Evolutionary conservation across 2,329 filamentous ascomycete genomes (phyloP), one percentile per base, ranked within the genome.

Genomic region (Paracoccidioides lutzii): DNA sequence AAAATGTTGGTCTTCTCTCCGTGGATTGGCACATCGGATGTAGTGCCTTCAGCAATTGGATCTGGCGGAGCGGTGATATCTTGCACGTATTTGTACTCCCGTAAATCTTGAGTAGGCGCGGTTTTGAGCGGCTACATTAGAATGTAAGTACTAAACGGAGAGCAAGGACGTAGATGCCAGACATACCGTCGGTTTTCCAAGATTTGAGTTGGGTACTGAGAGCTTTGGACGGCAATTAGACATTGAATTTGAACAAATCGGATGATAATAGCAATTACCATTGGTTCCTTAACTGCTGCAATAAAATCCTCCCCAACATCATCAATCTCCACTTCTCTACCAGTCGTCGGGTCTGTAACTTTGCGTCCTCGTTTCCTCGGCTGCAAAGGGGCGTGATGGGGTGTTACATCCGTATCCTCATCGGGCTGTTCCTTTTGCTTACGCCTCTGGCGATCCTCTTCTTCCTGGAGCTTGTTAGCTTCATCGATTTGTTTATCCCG

Each of bases 1-100:
- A 96, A 79, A 15, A 97, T 84, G 59, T 95, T 96, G 3, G 93
- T 97, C 78, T 93, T 96, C 68, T 97, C 91, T 64, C 90, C 91
- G 66, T 90, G 87, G 57, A 97, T 95, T 3, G 93, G 93, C 1
- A 97, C 90, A 70, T 97, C 93, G 32, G 88, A 90, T 0, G 91
- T 97, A 38, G 85, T 82, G 30, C 89, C 88, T 56, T 84, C 79
- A 14, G 84, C 83, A 22, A 95, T 77, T 0, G 91, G 91, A 61
- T 94, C 90, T 1, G 91, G 91, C 2, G 91, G 91, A 0, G 91
- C 88, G 0, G 89, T 95, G 56, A 95, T 77, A 71, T 97, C 91
- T 71, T 96, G 91, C 8, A 83, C 87, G 56, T 85, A 67, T 60
- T 86, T 87, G 70, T 97, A 96, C 60, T 95, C 87, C 58, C 85